phyloP scores from a whole-genome alignment of 1,284 basidiomycete genomes.

The Austropuccinia psidii region DNA sequence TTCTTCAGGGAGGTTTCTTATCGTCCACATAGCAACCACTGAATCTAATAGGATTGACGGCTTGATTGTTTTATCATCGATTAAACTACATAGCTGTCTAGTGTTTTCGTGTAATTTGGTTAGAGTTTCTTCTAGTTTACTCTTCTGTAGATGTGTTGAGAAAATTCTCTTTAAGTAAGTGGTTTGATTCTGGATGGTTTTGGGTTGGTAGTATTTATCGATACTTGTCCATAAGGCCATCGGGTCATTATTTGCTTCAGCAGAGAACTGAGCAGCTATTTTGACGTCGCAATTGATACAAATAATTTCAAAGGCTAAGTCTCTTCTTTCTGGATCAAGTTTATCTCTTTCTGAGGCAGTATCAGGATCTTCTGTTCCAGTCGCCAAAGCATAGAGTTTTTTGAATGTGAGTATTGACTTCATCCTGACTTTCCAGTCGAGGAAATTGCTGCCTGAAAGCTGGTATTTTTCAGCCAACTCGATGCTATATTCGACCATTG shows the following conservation, averaged over 20 bases:
- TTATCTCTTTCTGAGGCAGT: background rate
- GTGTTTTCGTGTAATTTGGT: background rate
- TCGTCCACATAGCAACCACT: background rate
- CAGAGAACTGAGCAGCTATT: background rate
- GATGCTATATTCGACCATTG: too few species aligned
- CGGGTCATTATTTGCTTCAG: background rate
- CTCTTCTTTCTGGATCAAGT: background rate
- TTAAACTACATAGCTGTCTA: background rate
- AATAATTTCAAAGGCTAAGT: background rate
- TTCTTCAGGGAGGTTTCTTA: background rate
- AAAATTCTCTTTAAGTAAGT: background rate
- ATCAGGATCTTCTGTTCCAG: background rate
- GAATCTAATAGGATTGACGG: background rate
- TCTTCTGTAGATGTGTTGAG: background rate
- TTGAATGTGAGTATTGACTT: background rate
- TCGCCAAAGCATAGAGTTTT: background rate
- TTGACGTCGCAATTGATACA: background rate
- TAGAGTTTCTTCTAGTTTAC: background rate
- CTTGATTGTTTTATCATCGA: background rate
- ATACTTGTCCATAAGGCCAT: background rate
- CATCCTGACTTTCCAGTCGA: background rate
- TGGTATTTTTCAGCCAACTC: too few species aligned
- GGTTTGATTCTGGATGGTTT: slow-evolving; percentile 4
- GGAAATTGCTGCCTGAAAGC: too few species aligned
- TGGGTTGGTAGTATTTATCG: background rate